A percentile compares a stretch with the other conserved stretches of the same genome.
phyloP scores from a whole-genome alignment of 257 asterid genomes.

The Ballota nigra region DNA sequence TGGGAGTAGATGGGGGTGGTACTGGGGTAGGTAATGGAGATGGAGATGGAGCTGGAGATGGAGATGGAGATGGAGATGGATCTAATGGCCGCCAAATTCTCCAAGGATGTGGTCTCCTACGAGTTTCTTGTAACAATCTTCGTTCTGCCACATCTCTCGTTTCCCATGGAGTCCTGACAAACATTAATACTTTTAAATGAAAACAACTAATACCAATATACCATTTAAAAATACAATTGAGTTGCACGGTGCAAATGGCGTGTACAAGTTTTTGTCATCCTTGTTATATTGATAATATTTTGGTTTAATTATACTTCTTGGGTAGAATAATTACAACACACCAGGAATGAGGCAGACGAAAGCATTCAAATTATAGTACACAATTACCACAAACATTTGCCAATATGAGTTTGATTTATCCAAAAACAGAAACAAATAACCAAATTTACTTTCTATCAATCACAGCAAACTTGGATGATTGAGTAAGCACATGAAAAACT shows the following conservation, averaged over 20 bases:
- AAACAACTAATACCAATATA: too few relatives aligned
- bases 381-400: too few relatives aligned
- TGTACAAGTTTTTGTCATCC: neutral
- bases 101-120: neutral
- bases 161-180: conserved; percentile 43
- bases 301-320: neutral
- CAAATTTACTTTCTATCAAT: neutral
- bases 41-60: conserved; percentile 11
- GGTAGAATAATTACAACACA: neutral
- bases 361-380: neutral
- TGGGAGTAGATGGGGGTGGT: conserved; percentile 24
- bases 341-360: neutral
- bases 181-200: neutral
- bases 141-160: conserved; percentile 34
- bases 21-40: conserved; percentile 23
- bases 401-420: neutral
- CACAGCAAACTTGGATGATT: neutral
- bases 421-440: neutral
- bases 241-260: neutral
- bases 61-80: conserved; percentile 13
- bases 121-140: conserved; percentile 40
- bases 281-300: neutral
- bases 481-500: neutral
- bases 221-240: neutral
- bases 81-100: neutral